phyloP scores from a whole-genome alignment of 176 grass and related monocot species.

The Musa troglodytarum region DNA sequence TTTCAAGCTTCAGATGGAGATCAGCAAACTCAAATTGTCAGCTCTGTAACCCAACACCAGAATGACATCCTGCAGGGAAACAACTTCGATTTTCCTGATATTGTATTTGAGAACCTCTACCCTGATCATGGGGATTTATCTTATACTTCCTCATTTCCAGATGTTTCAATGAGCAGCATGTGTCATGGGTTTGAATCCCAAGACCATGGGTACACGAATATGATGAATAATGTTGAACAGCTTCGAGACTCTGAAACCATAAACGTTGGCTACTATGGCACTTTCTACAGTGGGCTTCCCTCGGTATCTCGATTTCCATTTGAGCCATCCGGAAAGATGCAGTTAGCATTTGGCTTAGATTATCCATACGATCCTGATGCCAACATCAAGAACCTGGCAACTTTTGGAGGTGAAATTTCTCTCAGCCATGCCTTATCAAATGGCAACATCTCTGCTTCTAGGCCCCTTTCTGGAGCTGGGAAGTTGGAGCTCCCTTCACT shows the following conservation, averaged over 20 bases:
- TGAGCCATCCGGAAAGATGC: conserved; percentile 32
- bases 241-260: too few relatives aligned
- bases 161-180: conserved; percentile 45
- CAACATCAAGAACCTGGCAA: conserved; percentile 40
- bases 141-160: conserved; percentile 38
- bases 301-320: conserved; percentile 29
- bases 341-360: conserved; percentile 41
- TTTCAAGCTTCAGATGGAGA: conserved; percentile 39
- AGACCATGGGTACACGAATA: too few relatives aligned
- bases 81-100: conserved; percentile 41
- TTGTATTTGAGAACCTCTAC: conserved; percentile 49
- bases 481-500: conserved; percentile 99
- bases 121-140: conserved; percentile 38
- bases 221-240: too few relatives aligned
- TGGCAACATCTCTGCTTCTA: conserved; percentile 86
- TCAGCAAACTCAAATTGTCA: not conserved
- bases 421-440: conserved; percentile 77
- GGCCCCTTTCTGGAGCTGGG: conserved; percentile 47
- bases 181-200: not conserved
- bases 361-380: conserved; percentile 49
- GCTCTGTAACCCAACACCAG: conserved; percentile 32
- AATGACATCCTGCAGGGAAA: conserved; percentile 47
- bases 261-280: too few relatives aligned
- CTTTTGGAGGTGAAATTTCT: conserved; percentile 36
- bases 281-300: too few relatives aligned